These are phyloP conservation scores for Beauveria caledonica DNA, from an alignment of 2,329 filamentous ascomycete genomes.

Conservation along the genomic window DNA sequence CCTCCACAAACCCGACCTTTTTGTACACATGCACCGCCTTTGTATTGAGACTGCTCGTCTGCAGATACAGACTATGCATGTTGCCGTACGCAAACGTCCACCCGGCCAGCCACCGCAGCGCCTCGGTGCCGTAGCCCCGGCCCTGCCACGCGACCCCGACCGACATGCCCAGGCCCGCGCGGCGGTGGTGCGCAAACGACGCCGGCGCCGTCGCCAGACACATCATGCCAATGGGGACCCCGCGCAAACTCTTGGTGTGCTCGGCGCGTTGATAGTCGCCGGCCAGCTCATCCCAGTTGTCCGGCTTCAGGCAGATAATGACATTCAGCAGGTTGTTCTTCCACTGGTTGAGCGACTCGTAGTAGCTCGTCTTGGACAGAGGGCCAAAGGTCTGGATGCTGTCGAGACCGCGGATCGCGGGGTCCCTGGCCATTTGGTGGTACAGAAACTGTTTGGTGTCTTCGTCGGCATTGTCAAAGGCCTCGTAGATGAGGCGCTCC, in stretches of 20 bases:
- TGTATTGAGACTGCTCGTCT: conserved; percentile 32
- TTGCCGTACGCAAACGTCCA: conserved; percentile 34
- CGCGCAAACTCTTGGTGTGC: not conserved
- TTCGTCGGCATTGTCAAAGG: conserved; percentile 9
- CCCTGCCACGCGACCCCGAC: conserved; percentile 26
- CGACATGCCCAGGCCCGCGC: conserved; percentile 24
- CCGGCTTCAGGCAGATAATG: conserved; percentile 10
- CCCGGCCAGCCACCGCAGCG: conserved; percentile 33
- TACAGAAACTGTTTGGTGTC: conserved; percentile 11
- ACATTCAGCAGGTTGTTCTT: not conserved
- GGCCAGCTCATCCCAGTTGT: conserved; percentile 4
- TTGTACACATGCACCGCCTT: conserved; percentile 29
- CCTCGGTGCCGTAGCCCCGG: conserved; percentile 35
- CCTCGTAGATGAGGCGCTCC: conserved; percentile 10
- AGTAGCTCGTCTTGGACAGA: not conserved
- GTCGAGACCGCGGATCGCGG: conserved; percentile 10
- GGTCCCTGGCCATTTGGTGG: conserved; percentile 2
- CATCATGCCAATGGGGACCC: not conserved
- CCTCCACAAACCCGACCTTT: conserved; percentile 32
- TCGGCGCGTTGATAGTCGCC: not conserved
- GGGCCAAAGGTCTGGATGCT: not conserved
- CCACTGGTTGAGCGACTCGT: not conserved
- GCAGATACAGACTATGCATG: conserved; percentile 30
- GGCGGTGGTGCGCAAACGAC: not conserved
- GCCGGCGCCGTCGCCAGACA: not conserved